Evolutionary conservation across 192 early-diverging fungal genomes (phyloP).

Genomic region (Umbelopsis ramanniana): DNA sequence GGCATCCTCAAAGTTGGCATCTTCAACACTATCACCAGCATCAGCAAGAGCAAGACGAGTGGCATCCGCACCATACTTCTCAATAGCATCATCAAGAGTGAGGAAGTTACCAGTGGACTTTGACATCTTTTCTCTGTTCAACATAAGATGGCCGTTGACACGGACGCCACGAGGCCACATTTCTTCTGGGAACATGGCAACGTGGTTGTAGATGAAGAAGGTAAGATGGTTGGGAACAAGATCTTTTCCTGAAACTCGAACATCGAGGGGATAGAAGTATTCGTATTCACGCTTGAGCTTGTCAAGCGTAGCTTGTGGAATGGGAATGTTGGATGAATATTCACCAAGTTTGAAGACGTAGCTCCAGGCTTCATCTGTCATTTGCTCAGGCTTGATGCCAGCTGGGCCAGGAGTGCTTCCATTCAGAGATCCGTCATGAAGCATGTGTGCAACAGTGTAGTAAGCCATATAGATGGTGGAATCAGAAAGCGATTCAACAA

Average conservation of each 20-base stretch:
- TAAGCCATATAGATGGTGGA: slow-evolving; percentile 99
- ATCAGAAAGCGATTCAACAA: slow-evolving; percentile 97
- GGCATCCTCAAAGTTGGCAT: slow-evolving; percentile 97
- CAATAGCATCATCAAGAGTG: slow-evolving; percentile 77
- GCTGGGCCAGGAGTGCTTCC: slow-evolving; percentile 78
- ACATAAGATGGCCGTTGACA: slow-evolving; percentile 92
- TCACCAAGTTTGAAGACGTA: slow-evolving; percentile 82
- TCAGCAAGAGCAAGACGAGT: slow-evolving; percentile 94
- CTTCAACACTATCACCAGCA: slow-evolving; percentile 94
- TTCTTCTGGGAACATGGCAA: slow-evolving; percentile 89
- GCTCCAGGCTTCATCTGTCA: slow-evolving; percentile 93
- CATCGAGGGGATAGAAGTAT: slow-evolving; percentile 98
- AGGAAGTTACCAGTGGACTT: slow-evolving; percentile 98
- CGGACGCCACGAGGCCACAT: slow-evolving; percentile 90
- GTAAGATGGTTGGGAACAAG: slow-evolving; percentile 97
- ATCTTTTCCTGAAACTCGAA: slow-evolving; percentile 97
- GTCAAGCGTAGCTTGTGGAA: slow-evolving; percentile 72
- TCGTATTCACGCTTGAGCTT: slow-evolving; percentile 87
- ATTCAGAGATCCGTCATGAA: slow-evolving; percentile 87
- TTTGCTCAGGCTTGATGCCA: slow-evolving; percentile 79
- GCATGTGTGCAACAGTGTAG: slow-evolving; percentile 94
- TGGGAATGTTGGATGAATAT: slow-evolving; percentile 59
- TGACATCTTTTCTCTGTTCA: slow-evolving; percentile 97
- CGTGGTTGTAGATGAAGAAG: slow-evolving; percentile 97
- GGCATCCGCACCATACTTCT: slow-evolving; percentile 95